phyloP scores from a whole-genome alignment of 2,329 filamentous ascomycete species.

The Stagonosporopsis tanaceti region DNA sequence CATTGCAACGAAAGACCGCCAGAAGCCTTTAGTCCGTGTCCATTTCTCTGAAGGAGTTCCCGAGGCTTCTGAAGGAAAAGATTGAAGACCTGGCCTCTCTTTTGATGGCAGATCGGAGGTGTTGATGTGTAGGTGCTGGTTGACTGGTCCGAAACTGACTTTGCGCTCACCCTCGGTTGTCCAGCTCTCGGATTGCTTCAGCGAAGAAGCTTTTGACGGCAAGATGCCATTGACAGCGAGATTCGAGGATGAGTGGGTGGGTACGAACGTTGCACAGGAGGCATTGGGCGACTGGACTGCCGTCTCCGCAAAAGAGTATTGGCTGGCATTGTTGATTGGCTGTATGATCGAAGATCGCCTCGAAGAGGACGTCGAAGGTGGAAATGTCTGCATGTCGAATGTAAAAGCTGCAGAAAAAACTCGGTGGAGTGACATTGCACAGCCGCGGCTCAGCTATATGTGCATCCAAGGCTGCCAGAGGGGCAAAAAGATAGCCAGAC shows the following conservation, averaged over 20 bases:
- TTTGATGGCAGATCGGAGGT: not conserved
- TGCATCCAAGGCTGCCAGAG: not conserved
- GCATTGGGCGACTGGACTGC: constrained; percentile 12
- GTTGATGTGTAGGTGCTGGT: not conserved
- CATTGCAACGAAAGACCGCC: constrained; percentile 40
- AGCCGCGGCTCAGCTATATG: constrained; percentile 13
- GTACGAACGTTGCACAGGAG: constrained; percentile 11
- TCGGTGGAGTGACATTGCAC: constrained; percentile 4
- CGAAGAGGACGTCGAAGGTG: constrained; percentile 16
- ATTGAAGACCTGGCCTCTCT: not conserved
- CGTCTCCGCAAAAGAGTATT: constrained; percentile 18
- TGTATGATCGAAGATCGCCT: constrained; percentile 17
- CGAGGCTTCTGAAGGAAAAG: constrained; percentile 2
- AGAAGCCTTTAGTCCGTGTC: constrained; percentile 33
- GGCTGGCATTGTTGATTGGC: constrained; percentile 3
- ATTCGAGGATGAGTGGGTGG: constrained; percentile 5
- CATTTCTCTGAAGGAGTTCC: constrained; percentile 13
- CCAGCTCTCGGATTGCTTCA: not conserved
- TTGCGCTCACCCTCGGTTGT: not conserved
- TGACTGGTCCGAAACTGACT: not conserved
- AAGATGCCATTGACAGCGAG: constrained; percentile 6
- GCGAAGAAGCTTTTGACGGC: constrained; percentile 10
- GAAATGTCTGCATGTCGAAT: constrained; percentile 13
- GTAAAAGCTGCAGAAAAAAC: not conserved
- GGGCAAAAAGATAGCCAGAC: constrained; percentile 13